These are phyloP conservation scores for Suhomyces taliae DNA, from an alignment of 1,139 yeast species.

Conservation along the genomic window DNA sequence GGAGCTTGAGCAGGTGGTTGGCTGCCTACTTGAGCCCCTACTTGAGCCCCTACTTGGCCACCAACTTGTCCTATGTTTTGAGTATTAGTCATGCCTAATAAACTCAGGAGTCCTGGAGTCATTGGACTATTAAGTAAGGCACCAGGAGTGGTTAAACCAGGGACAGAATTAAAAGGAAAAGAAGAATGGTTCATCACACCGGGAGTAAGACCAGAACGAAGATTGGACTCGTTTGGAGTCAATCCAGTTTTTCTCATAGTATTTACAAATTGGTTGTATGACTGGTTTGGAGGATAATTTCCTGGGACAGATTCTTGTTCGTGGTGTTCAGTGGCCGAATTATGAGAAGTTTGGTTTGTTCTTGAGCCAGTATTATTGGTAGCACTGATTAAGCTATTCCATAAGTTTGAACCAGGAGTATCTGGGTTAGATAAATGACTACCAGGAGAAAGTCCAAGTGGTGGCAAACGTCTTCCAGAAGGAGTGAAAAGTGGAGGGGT, in stretches of 20 bases:
- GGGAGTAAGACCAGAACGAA: slow-evolving; percentile 60
- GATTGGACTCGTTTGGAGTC: slow-evolving; percentile 67
- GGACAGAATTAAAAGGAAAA: slow-evolving; percentile 24
- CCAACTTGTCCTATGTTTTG: background rate
- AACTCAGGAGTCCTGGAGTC: slow-evolving; percentile 38
- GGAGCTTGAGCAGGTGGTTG: too few relatives aligned
- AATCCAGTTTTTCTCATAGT: slow-evolving; percentile 54
- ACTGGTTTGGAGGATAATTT: background rate
- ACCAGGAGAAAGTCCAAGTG: slow-evolving; percentile 48
- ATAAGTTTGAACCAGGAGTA: slow-evolving; percentile 50
- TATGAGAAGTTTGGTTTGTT: background rate
- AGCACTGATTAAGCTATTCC: slow-evolving; percentile 46
- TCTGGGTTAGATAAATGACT: slow-evolving; percentile 41
- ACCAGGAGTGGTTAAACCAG: slow-evolving; percentile 48
- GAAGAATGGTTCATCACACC: slow-evolving; percentile 23
- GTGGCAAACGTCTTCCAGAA: slow-evolving; percentile 62
- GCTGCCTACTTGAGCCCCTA: too few relatives aligned
- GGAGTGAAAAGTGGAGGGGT: slow-evolving; percentile 62
- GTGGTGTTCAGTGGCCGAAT: background rate
- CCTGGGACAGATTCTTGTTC: background rate
- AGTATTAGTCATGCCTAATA: slow-evolving; percentile 22
- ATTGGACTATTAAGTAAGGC: slow-evolving; percentile 43
- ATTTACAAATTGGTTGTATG: slow-evolving; percentile 31
- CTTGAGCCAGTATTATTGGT: slow-evolving; percentile 19
- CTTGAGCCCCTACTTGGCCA: background rate